Evolutionary conservation across 805 yeast species (phyloP), one percentile per base, ranked within the genome.

Genomic region (Saccharomycopsis olivae): DNA sequence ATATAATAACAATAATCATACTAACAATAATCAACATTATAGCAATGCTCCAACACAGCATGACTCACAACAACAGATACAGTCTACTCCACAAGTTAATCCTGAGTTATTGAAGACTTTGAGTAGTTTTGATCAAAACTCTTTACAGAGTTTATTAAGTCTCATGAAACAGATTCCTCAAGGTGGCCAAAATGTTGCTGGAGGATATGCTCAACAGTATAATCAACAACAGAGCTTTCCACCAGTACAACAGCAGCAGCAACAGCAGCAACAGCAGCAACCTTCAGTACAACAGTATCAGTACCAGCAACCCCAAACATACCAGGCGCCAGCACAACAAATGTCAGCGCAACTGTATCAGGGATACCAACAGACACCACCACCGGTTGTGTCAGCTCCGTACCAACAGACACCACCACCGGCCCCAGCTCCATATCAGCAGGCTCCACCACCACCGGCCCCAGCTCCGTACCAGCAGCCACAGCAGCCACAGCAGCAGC

Each of bases 141-240:
- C 62, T 3, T 39, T 61, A n/a, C 60, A 58, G 34, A 56, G 50
- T 38, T 55, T 60, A 41, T 40, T 60, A 34, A 43, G 55, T 8
- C 39, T 60, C 36, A 54, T 58, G 38, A 58, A 54, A 19, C 32
- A 40, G 5, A 8, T 16, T 23, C 38, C 38, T 10, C 10, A 28
- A 23, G n/a, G n/a, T n/a, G n/a, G n/a, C n/a, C n/a, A n/a, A n/a
- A n/a, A n/a, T n/a, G n/a, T n/a, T n/a, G n/a, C n/a, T n/a, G n/a
- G n/a, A n/a, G n/a, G n/a, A n/a, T n/a, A n/a, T n/a, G n/a, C n/a
- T n/a, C n/a, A n/a, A n/a, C n/a, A n/a, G n/a, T n/a, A n/a, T n/a
- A n/a, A n/a, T n/a, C n/a, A n/a, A n/a, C n/a, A n/a, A n/a, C n/a
- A n/a, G n/a, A n/a, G n/a, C n/a, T n/a, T n/a, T n/a, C n/a, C n/a